These are phyloP conservation scores for Ephemerocybe angulata DNA, from an alignment of 768 basidiomycete species.

Conservation along the genomic window DNA sequence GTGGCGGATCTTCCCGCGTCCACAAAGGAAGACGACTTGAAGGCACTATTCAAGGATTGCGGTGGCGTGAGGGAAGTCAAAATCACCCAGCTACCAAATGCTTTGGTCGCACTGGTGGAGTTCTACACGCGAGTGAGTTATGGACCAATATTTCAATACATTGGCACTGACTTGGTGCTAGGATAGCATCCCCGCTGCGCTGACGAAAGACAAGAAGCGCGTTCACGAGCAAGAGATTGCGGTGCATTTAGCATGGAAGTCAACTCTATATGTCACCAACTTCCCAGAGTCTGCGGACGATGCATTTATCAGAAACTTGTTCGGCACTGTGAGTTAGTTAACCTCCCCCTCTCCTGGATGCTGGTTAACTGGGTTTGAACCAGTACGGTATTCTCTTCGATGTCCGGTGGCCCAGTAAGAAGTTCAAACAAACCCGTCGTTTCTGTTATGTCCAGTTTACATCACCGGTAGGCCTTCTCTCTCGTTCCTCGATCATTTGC, in stretches of 20 bases:
- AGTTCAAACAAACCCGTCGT: conserved; percentile 84
- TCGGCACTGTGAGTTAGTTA: conserved; percentile 55
- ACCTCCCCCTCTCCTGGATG: background rate
- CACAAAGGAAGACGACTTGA: conserved; percentile 64
- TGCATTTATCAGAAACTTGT: conserved; percentile 65
- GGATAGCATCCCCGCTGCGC: conserved; percentile 80
- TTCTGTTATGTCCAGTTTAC: conserved; percentile 95
- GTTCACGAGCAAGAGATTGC: conserved; percentile 70
- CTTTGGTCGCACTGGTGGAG: conserved; percentile 82
- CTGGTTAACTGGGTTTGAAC: background rate
- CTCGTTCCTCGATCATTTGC: background rate
- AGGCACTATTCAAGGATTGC: conserved; percentile 81
- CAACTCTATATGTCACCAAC: conserved; percentile 94
- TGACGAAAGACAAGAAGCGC: conserved; percentile 94
- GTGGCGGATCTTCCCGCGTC: conserved; percentile 64
- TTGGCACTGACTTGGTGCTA: conserved; percentile 23
- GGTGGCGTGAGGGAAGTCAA: conserved; percentile 84
- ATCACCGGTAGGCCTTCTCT: conserved; percentile 58
- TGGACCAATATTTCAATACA: background rate
- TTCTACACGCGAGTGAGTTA: conserved; percentile 61
- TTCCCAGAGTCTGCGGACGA: conserved; percentile 88
- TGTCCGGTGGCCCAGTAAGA: conserved; percentile 97
- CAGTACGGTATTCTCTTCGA: conserved; percentile 92
- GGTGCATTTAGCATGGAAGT: conserved; percentile 90
- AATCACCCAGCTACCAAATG: conserved; percentile 55